Percentiles rank a stretch among this genome's conserved stretches.
Conservation (phyloP, 495 filamentous ascomycete genomes). For the Trichoderma orchidacearum region DNA sequence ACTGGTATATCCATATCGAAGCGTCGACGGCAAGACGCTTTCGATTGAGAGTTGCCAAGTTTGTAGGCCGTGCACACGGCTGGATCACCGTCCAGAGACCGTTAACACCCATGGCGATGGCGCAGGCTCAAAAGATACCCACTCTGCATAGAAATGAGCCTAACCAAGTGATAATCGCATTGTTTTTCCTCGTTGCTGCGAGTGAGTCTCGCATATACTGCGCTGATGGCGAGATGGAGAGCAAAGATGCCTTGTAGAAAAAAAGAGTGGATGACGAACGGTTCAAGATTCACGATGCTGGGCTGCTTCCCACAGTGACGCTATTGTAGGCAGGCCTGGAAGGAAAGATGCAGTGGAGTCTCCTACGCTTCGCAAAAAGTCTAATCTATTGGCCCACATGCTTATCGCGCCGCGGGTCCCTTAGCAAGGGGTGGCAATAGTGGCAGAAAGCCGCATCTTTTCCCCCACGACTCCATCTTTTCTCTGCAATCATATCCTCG, state of each 20-base stretch:
- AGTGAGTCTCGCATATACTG: not conserved
- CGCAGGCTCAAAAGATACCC: not conserved
- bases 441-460: too few species aligned
- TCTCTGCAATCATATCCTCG: not conserved
- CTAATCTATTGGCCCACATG: not conserved
- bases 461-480: not conserved
- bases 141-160: not conserved
- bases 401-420: too few species aligned
- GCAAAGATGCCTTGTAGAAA: not conserved
- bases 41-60: constrained; percentile 87
- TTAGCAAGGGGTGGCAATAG: too few species aligned
- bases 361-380: not conserved
- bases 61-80: constrained; percentile 79
- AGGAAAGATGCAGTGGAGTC: not conserved
- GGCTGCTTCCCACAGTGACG: not conserved
- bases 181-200: not conserved
- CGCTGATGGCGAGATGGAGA: not conserved
- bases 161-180: not conserved
- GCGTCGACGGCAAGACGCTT: constrained; percentile 95
- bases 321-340: not conserved
- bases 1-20: constrained; percentile 99
- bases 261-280: not conserved
- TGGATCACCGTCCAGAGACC: constrained; percentile 92
- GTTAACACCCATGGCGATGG: constrained; percentile 73
- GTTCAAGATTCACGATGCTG: not conserved